Percentiles rank a stretch among this genome's conserved stretches.
Evolutionary conservation across 768 basidiomycete species (phyloP).

Genomic region (Calocybe indica): DNA sequence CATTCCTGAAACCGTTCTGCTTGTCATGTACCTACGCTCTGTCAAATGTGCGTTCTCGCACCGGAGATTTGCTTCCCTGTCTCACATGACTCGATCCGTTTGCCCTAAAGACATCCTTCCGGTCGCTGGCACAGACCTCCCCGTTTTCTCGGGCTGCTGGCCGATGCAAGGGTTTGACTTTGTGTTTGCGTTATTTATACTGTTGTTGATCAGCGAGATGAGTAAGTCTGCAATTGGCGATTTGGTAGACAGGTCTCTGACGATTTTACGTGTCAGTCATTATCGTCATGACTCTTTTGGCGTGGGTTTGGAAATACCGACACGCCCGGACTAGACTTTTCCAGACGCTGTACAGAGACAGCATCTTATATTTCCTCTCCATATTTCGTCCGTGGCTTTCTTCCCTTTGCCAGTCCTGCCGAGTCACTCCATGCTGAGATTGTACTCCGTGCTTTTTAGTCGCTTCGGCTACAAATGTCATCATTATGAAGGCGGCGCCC

Average conservation of each 20-base stretch:
- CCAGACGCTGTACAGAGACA: slow-evolving; percentile 16
- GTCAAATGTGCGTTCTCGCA: no score
- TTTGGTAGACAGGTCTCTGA: neutral
- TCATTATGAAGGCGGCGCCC: slow-evolving; percentile 2
- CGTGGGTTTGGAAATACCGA: slow-evolving; percentile 15
- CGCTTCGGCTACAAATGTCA: slow-evolving; percentile 1
- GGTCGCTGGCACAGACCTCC: no score
- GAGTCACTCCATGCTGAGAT: no score
- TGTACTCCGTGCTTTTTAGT: neutral
- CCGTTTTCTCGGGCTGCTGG: no score
- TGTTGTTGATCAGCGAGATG: slow-evolving; percentile 5
- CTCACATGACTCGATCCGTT: no score
- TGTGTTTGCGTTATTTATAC: slow-evolving; percentile 5
- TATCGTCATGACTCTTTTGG: slow-evolving; percentile 16
- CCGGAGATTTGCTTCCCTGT: no score
- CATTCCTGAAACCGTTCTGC: no score
- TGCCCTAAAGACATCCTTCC: no score
- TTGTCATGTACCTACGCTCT: no score
- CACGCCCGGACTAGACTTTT: slow-evolving; percentile 14
- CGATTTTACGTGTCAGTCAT: slow-evolving; percentile 10
- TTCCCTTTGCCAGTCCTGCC: no score
- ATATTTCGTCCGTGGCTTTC: slow-evolving; percentile 11
- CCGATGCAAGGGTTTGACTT: slow-evolving; percentile 3
- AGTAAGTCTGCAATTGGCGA: neutral
- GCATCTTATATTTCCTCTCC: slow-evolving; percentile 17